Evolutionary conservation across 2,329 filamentous ascomycete species (phyloP).

Genomic region (Colletotrichum sp.): DNA sequence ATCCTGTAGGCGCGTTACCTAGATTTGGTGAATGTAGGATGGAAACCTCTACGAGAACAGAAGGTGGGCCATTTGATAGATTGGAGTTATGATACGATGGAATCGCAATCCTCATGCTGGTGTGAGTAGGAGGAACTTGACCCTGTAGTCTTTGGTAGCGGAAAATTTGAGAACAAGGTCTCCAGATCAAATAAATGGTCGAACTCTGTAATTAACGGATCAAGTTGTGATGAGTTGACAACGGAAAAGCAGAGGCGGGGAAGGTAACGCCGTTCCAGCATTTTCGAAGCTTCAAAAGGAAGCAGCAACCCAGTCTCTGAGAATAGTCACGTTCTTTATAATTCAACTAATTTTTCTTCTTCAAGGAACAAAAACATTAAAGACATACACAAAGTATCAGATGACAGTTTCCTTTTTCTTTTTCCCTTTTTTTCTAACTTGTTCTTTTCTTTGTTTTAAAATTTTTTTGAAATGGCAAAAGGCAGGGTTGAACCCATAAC

Average conservation of each 20-base stretch:
- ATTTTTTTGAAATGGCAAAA: background rate
- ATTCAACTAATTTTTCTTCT: background rate
- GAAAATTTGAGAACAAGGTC: background rate
- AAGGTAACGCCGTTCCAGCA: background rate
- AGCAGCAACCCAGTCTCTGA: background rate
- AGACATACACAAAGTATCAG: too few relatives aligned
- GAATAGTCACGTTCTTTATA: background rate
- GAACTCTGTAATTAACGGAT: too few relatives aligned
- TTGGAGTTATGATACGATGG: background rate
- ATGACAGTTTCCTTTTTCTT: too few relatives aligned
- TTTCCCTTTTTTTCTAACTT: too few relatives aligned
- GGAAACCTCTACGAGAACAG: background rate
- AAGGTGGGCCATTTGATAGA: background rate
- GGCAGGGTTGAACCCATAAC: background rate
- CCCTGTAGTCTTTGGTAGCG: too few relatives aligned
- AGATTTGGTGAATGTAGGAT: background rate
- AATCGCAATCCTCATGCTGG: background rate
- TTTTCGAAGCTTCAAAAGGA: background rate
- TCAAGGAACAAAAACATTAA: background rate
- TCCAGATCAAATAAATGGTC: too few relatives aligned
- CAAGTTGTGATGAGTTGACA: background rate
- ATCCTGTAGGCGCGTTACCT: background rate
- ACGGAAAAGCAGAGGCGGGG: background rate
- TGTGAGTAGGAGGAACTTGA: background rate
- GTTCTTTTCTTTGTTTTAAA: background rate